phyloP scores from a whole-genome alignment of 257 asterid genomes.

The Solanum paucissectum region DNA sequence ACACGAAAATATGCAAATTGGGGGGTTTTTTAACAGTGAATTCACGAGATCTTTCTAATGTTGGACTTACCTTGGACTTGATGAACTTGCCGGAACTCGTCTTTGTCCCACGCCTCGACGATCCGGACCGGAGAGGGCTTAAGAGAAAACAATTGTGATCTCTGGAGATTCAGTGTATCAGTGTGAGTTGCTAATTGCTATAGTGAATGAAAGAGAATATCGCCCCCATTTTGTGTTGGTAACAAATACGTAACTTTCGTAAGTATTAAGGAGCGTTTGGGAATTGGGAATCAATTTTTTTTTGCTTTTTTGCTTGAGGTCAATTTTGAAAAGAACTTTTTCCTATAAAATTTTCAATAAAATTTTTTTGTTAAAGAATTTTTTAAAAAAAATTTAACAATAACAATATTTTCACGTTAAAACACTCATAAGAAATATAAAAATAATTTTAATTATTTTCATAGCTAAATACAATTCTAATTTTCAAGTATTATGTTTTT shows the following conservation, averaged over 20 bases:
- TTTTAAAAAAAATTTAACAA: no score
- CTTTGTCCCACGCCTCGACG: background rate
- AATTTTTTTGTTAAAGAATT: no score
- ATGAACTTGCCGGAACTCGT: background rate
- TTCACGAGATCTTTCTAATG: background rate
- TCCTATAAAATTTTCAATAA: no score
- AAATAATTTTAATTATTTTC: background rate
- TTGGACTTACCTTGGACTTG: constrained; percentile 33
- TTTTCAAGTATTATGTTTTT: no score
- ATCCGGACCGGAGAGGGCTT: no score
- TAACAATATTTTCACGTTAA: background rate
- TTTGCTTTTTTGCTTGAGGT: no score
- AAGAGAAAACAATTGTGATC: no score
- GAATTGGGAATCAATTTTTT: background rate
- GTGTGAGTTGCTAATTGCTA: background rate
- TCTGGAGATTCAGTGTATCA: background rate
- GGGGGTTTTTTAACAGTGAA: background rate
- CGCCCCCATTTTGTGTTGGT: background rate
- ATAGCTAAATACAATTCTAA: no score
- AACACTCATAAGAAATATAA: no score
- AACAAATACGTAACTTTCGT: background rate
- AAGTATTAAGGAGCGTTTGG: background rate
- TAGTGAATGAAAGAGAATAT: background rate
- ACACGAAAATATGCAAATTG: background rate
- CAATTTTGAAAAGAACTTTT: no score